phyloP scores from a whole-genome alignment of 2,329 filamentous ascomycete species.

The Aspergillus sp. region DNA sequence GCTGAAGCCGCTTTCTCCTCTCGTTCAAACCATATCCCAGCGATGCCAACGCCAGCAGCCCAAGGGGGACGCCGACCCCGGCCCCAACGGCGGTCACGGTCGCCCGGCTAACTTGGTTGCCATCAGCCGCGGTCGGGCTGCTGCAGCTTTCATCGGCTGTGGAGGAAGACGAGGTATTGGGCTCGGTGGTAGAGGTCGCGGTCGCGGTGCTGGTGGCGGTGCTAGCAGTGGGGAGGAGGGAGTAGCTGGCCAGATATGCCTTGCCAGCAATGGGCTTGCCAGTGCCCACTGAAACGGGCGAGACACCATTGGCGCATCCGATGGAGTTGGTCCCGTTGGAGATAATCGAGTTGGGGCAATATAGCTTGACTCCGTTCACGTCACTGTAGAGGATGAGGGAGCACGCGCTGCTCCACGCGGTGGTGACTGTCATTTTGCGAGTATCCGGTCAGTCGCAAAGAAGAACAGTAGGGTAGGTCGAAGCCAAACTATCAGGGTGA shows the following conservation, averaged over 20 bases:
- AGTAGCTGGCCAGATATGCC: background rate
- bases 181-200: background rate
- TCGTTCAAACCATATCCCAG: background rate
- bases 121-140: background rate
- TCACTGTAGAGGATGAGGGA: background rate
- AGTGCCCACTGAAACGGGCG: background rate
- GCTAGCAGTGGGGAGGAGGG: background rate
- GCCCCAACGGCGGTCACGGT: background rate
- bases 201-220: background rate
- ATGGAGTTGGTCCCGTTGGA: background rate
- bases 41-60: background rate
- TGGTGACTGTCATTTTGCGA: background rate
- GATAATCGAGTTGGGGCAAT: background rate
- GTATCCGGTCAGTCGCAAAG: background rate
- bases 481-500: background rate
- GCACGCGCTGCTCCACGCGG: background rate
- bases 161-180: background rate
- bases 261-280: background rate
- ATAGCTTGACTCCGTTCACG: background rate
- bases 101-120: background rate
- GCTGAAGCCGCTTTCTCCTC: background rate
- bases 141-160: background rate
- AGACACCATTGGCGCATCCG: background rate
- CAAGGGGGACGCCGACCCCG: background rate
- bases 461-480: background rate